Conservation (phyloP, 192 early-diverging fungal genomes). For the Coemansia sp. region DNA sequence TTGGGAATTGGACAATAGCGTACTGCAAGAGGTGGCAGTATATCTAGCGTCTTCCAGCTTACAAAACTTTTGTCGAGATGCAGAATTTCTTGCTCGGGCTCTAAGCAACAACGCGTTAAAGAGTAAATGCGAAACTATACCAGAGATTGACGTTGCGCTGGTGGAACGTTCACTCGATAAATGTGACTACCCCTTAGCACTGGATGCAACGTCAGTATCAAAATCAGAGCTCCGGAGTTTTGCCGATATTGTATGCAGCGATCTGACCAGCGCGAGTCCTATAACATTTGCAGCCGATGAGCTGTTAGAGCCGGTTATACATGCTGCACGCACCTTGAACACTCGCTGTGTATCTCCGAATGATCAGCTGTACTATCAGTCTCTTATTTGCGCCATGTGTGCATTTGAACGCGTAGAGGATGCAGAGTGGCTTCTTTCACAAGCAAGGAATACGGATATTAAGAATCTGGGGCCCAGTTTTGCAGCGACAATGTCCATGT, state of each 20-base stretch:
- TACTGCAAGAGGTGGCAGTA: slow-evolving; percentile 14
- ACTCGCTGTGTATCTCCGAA: not conserved
- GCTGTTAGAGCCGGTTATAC: slow-evolving; percentile 9
- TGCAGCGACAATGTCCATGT: slow-evolving; percentile 35
- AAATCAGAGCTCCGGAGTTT: not conserved
- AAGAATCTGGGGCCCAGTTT: slow-evolving; percentile 16
- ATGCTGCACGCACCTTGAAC: slow-evolving; percentile 7
- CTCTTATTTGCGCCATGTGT: slow-evolving; percentile 19
- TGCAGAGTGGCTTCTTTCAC: slow-evolving; percentile 24
- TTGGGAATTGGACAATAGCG: slow-evolving; percentile 20
- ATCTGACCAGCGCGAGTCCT: not conserved
- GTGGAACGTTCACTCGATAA: not conserved
- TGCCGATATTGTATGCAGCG: not conserved
- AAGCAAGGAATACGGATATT: not conserved
- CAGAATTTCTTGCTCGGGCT: not conserved
- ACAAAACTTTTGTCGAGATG: slow-evolving; percentile 1
- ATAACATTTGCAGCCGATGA: not conserved
- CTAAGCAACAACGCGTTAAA: not conserved
- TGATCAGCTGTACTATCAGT: not conserved
- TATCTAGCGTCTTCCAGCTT: slow-evolving; percentile 30
- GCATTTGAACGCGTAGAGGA: slow-evolving; percentile 17
- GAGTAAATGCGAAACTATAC: not conserved
- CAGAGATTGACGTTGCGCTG: not conserved
- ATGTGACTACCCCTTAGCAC: not conserved
- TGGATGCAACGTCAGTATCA: not conserved